A percentile compares a stretch with the other conserved stretches of the same genome.
Evolutionary conservation across 176 grass and related monocot genomes (phyloP).

Genomic region (Urochloa ruziziensis): DNA sequence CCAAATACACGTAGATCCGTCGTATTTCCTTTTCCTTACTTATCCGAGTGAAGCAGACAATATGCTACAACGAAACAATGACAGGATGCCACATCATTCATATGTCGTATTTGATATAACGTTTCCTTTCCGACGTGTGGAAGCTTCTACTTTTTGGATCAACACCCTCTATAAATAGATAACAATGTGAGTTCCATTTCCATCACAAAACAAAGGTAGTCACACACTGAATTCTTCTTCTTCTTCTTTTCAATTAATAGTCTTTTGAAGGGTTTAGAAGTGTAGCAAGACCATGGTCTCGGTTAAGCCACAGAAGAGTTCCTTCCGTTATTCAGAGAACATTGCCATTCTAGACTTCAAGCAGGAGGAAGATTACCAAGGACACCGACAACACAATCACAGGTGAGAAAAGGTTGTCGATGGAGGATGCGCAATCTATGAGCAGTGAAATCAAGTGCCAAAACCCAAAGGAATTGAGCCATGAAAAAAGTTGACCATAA

Average conservation of each 20-base stretch:
- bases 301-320: not conserved
- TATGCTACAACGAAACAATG: not conserved
- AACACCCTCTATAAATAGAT: not conserved
- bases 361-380: not conserved
- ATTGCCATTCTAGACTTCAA: not conserved
- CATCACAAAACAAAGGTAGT: not conserved
- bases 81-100: not conserved
- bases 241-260: not conserved
- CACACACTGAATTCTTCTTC: not conserved
- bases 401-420: not conserved
- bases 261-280: not conserved
- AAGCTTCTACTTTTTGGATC: not conserved
- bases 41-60: not conserved
- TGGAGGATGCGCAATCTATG: not conserved
- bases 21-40: not conserved
- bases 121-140: not conserved
- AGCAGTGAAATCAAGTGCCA: not conserved
- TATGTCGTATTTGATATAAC: not conserved
- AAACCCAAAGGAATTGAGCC: not conserved
- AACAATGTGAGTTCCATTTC: not conserved
- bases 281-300: not conserved
- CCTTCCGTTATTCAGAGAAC: not conserved
- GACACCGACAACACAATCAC: not conserved
- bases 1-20: not conserved
- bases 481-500: not conserved